These are phyloP conservation scores for Thymus quinquecostatus DNA, from an alignment of 257 asterid species.

Conservation along the genomic window DNA sequence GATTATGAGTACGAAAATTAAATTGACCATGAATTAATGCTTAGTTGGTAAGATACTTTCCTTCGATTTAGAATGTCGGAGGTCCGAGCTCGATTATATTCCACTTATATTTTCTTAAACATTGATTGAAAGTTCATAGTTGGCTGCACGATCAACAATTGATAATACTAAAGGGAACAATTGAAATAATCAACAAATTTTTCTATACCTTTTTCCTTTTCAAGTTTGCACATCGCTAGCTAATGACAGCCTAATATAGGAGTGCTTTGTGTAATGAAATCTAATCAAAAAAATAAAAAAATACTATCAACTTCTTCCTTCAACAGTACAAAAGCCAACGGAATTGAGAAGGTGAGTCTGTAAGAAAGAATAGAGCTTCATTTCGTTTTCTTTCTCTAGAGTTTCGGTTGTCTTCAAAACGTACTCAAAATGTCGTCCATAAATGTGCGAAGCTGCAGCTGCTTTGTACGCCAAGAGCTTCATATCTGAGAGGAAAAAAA, in stretches of 20 bases:
- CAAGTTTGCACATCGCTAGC: not conserved
- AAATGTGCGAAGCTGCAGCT: conserved; percentile 69
- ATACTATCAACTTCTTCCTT: conserved; percentile 20
- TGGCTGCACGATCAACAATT: conserved; percentile 10
- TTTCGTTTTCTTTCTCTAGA: conserved; percentile 46
- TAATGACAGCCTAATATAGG: not conserved
- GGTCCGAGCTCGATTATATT: no score
- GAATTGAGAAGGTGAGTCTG: conserved; percentile 55
- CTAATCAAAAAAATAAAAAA: not conserved
- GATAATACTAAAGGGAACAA: no score
- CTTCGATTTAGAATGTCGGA: no score
- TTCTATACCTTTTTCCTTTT: no score
- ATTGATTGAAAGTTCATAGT: not conserved
- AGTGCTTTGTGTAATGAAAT: not conserved
- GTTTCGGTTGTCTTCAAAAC: conserved; percentile 49
- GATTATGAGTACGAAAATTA: no score
- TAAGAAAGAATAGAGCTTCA: conserved; percentile 56
- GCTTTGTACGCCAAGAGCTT: conserved; percentile 71
- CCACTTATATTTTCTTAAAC: not conserved
- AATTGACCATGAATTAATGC: no score
- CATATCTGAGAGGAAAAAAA: conserved; percentile 38
- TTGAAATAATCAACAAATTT: no score
- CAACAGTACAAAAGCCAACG: conserved; percentile 50
- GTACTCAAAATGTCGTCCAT: conserved; percentile 63
- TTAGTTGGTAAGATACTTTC: no score